Percentiles rank a stretch among this genome's conserved stretches.
Evolutionary conservation across 805 yeast species (phyloP).

Genomic region (Cyberlindnera galapagoensis): DNA sequence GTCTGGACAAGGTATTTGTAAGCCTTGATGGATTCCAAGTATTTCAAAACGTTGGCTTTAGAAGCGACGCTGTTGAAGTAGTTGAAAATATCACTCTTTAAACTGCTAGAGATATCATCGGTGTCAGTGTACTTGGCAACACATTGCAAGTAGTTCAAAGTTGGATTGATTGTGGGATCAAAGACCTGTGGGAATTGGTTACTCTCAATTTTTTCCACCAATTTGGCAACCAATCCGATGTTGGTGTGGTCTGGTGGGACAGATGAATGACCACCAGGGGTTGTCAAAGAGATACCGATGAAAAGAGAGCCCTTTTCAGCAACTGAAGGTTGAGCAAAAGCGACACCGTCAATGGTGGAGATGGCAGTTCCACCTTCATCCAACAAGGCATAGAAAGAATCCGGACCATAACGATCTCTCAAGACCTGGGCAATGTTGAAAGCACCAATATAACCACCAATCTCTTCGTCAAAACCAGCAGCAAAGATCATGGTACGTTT

Average conservation of each 20-base stretch:
- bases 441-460: constrained; percentile 60
- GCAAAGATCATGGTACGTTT: constrained; percentile 53
- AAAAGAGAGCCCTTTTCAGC: constrained; percentile 60
- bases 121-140: constrained; percentile 42
- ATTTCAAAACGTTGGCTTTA: constrained; percentile 29
- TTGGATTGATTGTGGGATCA: constrained; percentile 47
- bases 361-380: constrained; percentile 49
- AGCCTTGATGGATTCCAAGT: constrained; percentile 22
- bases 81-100: constrained; percentile 27
- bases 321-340: constrained; percentile 49
- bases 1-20: constrained; percentile 31
- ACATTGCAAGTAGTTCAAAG: constrained; percentile 50
- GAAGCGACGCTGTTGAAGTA: constrained; percentile 30
- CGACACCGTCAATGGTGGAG: constrained; percentile 24
- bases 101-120: constrained; percentile 11
- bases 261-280: constrained; percentile 73
- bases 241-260: constrained; percentile 68
- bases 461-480: constrained; percentile 75
- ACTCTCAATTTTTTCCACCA: constrained; percentile 47
- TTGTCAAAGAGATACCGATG: constrained; percentile 40
- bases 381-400: constrained; percentile 51
- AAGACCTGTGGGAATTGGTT: constrained; percentile 44
- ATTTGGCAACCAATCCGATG: constrained; percentile 58
- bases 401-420: constrained; percentile 45
- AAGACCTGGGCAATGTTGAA: constrained; percentile 35